Base-by-base conservation (phyloP, 2,329 filamentous ascomycete genomes). In the Fusarium lyarnte region DNA sequence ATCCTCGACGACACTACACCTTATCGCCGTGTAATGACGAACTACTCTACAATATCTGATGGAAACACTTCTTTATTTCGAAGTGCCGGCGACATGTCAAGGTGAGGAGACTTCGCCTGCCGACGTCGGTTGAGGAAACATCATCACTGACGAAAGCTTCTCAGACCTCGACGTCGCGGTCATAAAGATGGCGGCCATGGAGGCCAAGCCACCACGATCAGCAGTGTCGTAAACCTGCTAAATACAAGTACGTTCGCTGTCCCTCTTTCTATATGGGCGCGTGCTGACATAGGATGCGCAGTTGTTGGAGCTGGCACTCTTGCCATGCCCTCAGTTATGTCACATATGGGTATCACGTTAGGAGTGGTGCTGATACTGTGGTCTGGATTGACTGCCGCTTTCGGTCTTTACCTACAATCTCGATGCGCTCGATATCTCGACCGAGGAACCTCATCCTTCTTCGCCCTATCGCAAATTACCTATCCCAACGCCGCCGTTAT, bases 401-500 rank as follows among this genome's bases (percentile, higher is more conserved):
- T 99, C 78, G 96, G 96, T 27, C 89, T 99, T 36, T 99, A 98
- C 80, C 91, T 99, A 11, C 96, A 99, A 81, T 92, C 95, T 38
- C 91, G 93, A 84, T 98, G 96, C 85, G 93, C 96, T 9, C 90
- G 93, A 80, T 99, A 99, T 81, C 87, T 99, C 72, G 96, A 98
- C 73, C 89, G 94, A 69, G 96, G 96, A 45, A 89, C 90, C 9
- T 90, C 95, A 2, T 97, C 94, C 39, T 99, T 99, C 84, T 98
- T 98, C 79, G 94, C 95, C n/a, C 86, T 99, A 21, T 97, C 94
- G 19, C 95, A 99, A 81, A 90, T 99, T 71, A 98, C 96, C 9
- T 99, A 98, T 78, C 96, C 96, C 3, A 97, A 97, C 80, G 94
- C 95, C 5, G 94, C 96, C 13, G 94, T 99, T 51, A 87, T 98